Evolutionary conservation across 2,329 filamentous ascomycete genomes (phyloP), one percentile per base, ranked within the genome.

Genomic region (Chaetomium globosum): DNA sequence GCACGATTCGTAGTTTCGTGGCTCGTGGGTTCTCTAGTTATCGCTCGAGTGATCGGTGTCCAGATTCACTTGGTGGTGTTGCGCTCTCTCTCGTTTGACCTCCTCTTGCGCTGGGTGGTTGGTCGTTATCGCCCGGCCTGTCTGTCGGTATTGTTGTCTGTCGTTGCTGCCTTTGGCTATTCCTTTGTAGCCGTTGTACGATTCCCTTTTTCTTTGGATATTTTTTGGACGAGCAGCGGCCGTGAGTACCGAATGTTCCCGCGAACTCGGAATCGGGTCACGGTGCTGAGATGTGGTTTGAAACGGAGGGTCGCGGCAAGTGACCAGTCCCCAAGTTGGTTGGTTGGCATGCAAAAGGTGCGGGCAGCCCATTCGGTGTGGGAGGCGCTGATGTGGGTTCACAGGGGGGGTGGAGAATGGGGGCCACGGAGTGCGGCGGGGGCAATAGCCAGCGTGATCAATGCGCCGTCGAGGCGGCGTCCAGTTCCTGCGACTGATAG

Each of bases 311-410:
- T 70, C 65, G 69, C 70, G 71, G 69, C 67, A 67, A 69, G 65
- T 65, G 67, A 69, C 70, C 70, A 67, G 63, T 69, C 71, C 70
- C 69, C 67, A 68, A 69, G 67, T 60, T 71, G 70, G 71, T 70
- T 72, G 70, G 71, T 71, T 69, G 68, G 69, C 65, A 63, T 61
- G 66, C 63, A 68, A 65, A 69, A 63, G 64, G 65, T 61, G 59
- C 61, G 66, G 57, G 61, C 62, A 61, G 68, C 65, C 61, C 51
- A 59, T 53, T 66, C 31, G 51, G 61, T 53, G 59, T 64, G 59
- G 56, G 68, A 63, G 63, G 65, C 53, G 62, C 61, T 67, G 65
- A 23, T 53, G 66, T 67, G 65, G 65, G 66, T 59, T 68, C 60
- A 36, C 59, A 61, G 59, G 64, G 64, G 39, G 39, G 26, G 59